These are phyloP conservation scores for Corylus avellana DNA, from an alignment of 306 rosid genomes.

Conservation along the genomic window DNA sequence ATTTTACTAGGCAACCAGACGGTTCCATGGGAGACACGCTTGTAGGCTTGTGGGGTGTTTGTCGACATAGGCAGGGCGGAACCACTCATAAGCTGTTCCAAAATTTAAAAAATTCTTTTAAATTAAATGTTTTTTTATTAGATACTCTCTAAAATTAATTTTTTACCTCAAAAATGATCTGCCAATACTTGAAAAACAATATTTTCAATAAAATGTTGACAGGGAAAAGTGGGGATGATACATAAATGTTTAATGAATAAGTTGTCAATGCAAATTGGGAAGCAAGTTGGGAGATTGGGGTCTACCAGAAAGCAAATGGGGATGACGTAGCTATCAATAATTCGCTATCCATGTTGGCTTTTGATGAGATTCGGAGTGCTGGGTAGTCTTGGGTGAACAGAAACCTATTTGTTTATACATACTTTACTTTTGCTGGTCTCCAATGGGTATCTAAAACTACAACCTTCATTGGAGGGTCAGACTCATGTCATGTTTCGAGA, in stretches of 20 bases:
- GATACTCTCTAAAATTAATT: no score
- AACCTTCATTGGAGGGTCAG: conserved; percentile 1
- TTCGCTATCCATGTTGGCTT: conserved; percentile 36
- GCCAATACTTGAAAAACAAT: no score
- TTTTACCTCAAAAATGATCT: no score
- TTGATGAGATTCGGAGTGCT: conserved; percentile 34
- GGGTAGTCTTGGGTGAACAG: conserved; percentile 11
- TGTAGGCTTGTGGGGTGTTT: no score
- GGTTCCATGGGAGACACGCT: no score
- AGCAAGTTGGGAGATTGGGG: conserved; percentile 34
- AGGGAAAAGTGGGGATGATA: neutral
- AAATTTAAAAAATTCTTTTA: no score
- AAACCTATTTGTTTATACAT: neutral
- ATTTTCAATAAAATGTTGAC: no score
- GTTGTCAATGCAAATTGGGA: conserved; percentile 33
- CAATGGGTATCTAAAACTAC: conserved; percentile 17
- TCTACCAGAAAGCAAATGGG: conserved; percentile 40
- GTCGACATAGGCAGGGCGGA: no score
- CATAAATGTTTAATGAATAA: neutral
- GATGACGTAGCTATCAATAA: conserved; percentile 38
- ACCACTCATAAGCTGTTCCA: no score
- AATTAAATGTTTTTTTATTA: no score
- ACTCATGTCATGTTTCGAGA: neutral
- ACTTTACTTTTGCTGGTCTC: conserved; percentile 6
- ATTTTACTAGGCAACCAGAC: neutral